Base-by-base conservation (phyloP, 192 early-diverging fungal species). In the Linnemannia exigua region DNA sequence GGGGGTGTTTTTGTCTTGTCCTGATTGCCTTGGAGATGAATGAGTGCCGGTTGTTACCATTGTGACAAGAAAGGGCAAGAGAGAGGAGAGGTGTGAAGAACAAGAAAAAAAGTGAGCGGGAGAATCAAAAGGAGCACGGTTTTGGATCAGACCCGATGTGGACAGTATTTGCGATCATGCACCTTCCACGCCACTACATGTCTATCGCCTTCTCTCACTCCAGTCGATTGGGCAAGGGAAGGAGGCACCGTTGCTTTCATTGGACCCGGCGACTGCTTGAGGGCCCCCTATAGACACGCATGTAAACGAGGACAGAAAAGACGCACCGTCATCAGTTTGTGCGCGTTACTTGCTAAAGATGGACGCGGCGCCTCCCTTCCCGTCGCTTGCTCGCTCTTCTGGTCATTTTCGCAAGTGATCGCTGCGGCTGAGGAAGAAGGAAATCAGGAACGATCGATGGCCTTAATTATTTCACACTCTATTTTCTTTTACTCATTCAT, bases 381-480 rank as follows among this genome's bases (percentile, higher is more conserved):
- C 61, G 70, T 22, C n/a, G n/a, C n/a, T n/a, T n/a, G n/a, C n/a
- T n/a, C n/a, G n/a, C n/a, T n/a, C n/a, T n/a, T n/a, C n/a, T n/a
- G n/a, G n/a, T n/a, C n/a, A n/a, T n/a, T n/a, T n/a, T n/a, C n/a
- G 52, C 37, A 28, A 70, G 35, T 51, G 77, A 79, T 72, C 48
- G 20, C 9, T 44, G 3, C 16, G 36, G 11, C 25, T 16, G 38
- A 25, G 36, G n/a, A 52, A 35, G 44, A 25, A 3, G n/a, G 11
- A 58, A 58, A 11, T 58, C 54, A 58, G 54, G 54, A 58, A 25
- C 54, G 22, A 28, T 58, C 6, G n/a, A 22, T 6, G 54, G 12
- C 22, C 52, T 58, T 58, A 1, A 6, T 8, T 25, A 22, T 22
- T 54, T 22, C 6, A 58, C 0, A 9, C 7, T 4, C 8, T 6